Percentiles rank a stretch among this genome's conserved stretches.
Evolutionary conservation across 441 rosid species (phyloP).

Genomic region (Brassica balearica): DNA sequence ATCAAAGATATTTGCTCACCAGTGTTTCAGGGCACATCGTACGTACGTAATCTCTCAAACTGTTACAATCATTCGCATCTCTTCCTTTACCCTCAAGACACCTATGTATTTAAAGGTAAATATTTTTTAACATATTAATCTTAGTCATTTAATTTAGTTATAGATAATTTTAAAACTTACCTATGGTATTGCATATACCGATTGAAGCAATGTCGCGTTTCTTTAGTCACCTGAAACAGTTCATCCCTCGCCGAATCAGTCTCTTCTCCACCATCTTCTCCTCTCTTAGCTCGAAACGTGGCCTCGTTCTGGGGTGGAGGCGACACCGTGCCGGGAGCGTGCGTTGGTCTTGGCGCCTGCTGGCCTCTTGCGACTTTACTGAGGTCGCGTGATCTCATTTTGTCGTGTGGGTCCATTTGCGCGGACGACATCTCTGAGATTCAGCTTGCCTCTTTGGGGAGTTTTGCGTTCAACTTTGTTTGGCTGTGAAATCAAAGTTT

Average conservation of each 20-base stretch:
- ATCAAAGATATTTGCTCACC: slow-evolving; percentile 22
- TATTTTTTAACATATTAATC: neutral
- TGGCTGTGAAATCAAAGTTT: neutral
- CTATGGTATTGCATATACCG: slow-evolving; percentile 26
- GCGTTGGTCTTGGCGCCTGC: slow-evolving; percentile 58
- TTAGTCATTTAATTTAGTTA: slow-evolving; percentile 6
- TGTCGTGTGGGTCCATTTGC: slow-evolving; percentile 56
- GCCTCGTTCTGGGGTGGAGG: slow-evolving; percentile 43
- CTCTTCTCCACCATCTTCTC: slow-evolving; percentile 19
- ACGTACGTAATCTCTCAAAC: slow-evolving; percentile 37
- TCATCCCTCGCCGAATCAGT: neutral
- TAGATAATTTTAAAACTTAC: slow-evolving; percentile 22
- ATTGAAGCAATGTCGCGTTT: slow-evolving; percentile 28
- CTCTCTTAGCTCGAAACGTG: slow-evolving; percentile 23
- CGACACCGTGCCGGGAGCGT: slow-evolving; percentile 45
- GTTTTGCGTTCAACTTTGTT: neutral
- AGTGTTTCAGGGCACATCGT: slow-evolving; percentile 30
- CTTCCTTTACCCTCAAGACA: slow-evolving; percentile 32
- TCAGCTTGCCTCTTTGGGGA: slow-evolving; percentile 2
- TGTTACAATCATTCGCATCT: slow-evolving; percentile 37
- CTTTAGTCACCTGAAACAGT: slow-evolving; percentile 13
- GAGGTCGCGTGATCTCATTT: slow-evolving; percentile 61
- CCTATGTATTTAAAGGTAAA: slow-evolving; percentile 5
- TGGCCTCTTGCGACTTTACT: slow-evolving; percentile 55
- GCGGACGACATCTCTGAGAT: slow-evolving; percentile 44